Evolutionary conservation across 2,329 filamentous ascomycete species (phyloP), one percentile per base, ranked within the genome.

Genomic region (Neobulgaria alba): DNA sequence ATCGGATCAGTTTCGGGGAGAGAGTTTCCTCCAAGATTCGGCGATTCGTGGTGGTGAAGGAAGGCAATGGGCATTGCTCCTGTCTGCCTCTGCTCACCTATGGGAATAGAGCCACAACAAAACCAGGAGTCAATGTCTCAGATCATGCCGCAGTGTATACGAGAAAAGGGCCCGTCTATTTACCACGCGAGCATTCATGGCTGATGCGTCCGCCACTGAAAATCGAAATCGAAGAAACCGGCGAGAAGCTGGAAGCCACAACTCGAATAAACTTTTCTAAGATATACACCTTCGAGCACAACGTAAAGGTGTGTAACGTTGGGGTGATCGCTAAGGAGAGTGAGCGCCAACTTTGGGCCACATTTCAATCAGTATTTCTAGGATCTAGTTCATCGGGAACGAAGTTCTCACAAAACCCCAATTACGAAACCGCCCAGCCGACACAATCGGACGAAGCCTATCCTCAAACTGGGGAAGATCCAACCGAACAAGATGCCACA

Each of bases 231-330:
- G 37, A 8, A 15, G 14, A 15, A 5, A 21, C 20, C 3, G 4
- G 5, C 14, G 21, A 56, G 9, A 33, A 38, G 10, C 34, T 57
- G 1, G 41, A 48, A 8, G 0, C 2, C 1, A 29, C 31, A 8
- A 56, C 54, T 12, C 33, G 56, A 10, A 16, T 58, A 3, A 57
- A 58, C 29, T 57, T 54, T 31, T 39, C 40, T 1, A 58, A 58
- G n/a, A 23, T 52, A 3, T 57, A 57, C 29, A 57, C 56, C 0
- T 44, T 58, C 2, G 55, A 58, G 30, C 46, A 57, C 18, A 56
- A 55, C 32, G 47, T 57, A 4, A 48, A 50, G 16, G 55, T 58
- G 2, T 41, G 29, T 12, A 52, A 50, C 4, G 47, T 53, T 17
- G 54, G 52, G 5, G 15, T 18, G 16, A n/a, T 12, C 2, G 16